phyloP scores from a whole-genome alignment of 768 basidiomycete genomes.

The Leucocoprinus birnbaumii region DNA sequence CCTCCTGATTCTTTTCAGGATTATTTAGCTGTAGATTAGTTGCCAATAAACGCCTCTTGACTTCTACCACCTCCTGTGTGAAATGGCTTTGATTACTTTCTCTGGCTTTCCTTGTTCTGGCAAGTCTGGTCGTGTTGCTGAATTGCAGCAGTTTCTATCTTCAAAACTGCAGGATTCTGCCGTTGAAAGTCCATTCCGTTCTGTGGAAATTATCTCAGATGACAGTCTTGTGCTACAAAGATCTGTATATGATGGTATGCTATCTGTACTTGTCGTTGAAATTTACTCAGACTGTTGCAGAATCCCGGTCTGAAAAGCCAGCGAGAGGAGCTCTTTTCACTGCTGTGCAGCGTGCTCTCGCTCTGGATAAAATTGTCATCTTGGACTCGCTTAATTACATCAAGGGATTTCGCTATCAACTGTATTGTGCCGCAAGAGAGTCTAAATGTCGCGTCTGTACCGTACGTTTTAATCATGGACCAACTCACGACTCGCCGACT shows the following conservation, averaged over 20 bases:
- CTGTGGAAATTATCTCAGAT: slow-evolving; percentile 65
- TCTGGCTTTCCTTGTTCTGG: slow-evolving; percentile 87
- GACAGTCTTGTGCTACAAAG: slow-evolving; percentile 63
- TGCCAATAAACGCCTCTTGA: slow-evolving; percentile 5
- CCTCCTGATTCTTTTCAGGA: slow-evolving; percentile 13
- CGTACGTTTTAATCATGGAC: slow-evolving; percentile 40
- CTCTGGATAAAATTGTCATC: slow-evolving; percentile 75
- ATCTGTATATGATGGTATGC: slow-evolving; percentile 71
- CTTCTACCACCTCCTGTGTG: neutral
- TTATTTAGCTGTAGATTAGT: neutral
- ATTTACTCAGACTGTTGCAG: slow-evolving; percentile 32
- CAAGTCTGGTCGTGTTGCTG: slow-evolving; percentile 70
- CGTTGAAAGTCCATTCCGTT: slow-evolving; percentile 50
- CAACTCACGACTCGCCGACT: neutral
- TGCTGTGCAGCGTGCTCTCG: slow-evolving; percentile 73
- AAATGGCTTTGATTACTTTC: slow-evolving; percentile 91
- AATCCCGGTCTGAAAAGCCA: slow-evolving; percentile 81
- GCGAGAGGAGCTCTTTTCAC: slow-evolving; percentile 84
- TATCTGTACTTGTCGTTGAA: slow-evolving; percentile 1
- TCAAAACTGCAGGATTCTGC: slow-evolving; percentile 40
- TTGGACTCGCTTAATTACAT: slow-evolving; percentile 95
- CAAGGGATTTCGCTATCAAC: slow-evolving; percentile 97
- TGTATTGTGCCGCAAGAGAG: slow-evolving; percentile 95
- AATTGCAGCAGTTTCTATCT: slow-evolving; percentile 61
- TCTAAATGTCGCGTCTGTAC: slow-evolving; percentile 83